phyloP scores from a whole-genome alignment of 108 stramenopile species.

The Conticribra weissflogii region DNA sequence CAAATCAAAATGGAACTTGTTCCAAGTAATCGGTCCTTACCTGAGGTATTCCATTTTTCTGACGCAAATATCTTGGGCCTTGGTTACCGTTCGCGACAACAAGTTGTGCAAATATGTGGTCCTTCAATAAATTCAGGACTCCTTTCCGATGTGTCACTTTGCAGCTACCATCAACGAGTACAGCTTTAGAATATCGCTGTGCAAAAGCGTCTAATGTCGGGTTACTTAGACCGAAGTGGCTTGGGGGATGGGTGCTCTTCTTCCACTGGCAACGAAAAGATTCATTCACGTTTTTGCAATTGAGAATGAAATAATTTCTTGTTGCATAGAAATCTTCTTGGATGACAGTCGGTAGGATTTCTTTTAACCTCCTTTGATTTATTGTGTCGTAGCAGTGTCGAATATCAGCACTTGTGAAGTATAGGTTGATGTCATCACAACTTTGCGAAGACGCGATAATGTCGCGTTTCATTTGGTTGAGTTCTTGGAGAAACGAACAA shows the following conservation, averaged over 20 bases:
- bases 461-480: constrained; percentile 10
- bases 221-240: constrained; percentile 20
- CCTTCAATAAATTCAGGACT: constrained; percentile 60
- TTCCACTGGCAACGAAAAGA: constrained; percentile 41
- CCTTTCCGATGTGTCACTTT: constrained; percentile 49
- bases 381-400: constrained; percentile 86
- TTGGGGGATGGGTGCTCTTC: constrained; percentile 34
- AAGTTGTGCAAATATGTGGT: constrained; percentile 74
- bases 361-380: constrained; percentile 65
- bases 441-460: neutral
- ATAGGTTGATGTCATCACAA: constrained; percentile 36
- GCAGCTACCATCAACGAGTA: constrained; percentile 59
- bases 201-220: constrained; percentile 20
- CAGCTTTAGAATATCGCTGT: constrained; percentile 30
- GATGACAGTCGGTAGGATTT: constrained; percentile 52
- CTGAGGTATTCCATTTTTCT: constrained; percentile 78
- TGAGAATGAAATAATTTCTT: constrained; percentile 57
- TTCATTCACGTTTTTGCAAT: constrained; percentile 40
- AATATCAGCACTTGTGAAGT: constrained; percentile 84
- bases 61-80: constrained; percentile 57
- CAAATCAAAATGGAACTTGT: too few relatives aligned
- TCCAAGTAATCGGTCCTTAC: constrained; percentile 12
- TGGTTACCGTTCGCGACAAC: constrained; percentile 61
- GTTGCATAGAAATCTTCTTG: constrained; percentile 68
- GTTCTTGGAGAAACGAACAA: constrained; percentile 49